Evolutionary conservation across 257 asterid genomes (phyloP), one percentile per base, ranked within the genome.

Genomic region (Penstemon barbatus): DNA sequence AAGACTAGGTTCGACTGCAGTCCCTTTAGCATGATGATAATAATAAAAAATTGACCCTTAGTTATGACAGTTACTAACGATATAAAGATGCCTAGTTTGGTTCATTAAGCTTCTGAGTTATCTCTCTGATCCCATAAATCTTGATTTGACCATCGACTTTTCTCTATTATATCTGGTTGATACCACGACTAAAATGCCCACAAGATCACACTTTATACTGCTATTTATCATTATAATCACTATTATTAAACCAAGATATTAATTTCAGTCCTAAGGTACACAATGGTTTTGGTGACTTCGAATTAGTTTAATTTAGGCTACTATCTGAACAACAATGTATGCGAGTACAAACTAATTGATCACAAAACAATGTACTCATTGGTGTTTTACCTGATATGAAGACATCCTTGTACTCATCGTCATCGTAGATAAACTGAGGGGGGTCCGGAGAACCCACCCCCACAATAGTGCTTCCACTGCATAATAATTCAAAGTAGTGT

Each of bases 391-490:
- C 97, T 62, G 96, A 92, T 81, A 92, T 52, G 81, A 87, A 89
- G 69, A 89, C 91, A 71, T 89, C 81, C 75, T 82, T 80, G 84
- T 92, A 92, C 59, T 89, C 96, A n/a, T 86, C 97, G 52, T 89
- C 98, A 45, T 87, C 93, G 54, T 87, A 88, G 19, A 89, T 65
- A 79, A 92, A 92, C 63, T 80, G 96, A 18, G 98, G 98, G 38
- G 97, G 97, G 61, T 87, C 95, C 3, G 91, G 97, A 63, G 98
- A 89, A 39, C 98, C 98, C 77, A 92, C 89, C 49, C 97, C 97
- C 19, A 92, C 98, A 72, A 92, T 89, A 8, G 98, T 89, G 79
- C 97, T 87, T 67, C 98, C 98, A 71, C 96, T 90, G 92, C 79
- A 84, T 72, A 57, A 75, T 53, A 49, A 53, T 39, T 68, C 0